phyloP scores from a whole-genome alignment of 768 basidiomycete species.

The Rhodocollybia butyracea region DNA sequence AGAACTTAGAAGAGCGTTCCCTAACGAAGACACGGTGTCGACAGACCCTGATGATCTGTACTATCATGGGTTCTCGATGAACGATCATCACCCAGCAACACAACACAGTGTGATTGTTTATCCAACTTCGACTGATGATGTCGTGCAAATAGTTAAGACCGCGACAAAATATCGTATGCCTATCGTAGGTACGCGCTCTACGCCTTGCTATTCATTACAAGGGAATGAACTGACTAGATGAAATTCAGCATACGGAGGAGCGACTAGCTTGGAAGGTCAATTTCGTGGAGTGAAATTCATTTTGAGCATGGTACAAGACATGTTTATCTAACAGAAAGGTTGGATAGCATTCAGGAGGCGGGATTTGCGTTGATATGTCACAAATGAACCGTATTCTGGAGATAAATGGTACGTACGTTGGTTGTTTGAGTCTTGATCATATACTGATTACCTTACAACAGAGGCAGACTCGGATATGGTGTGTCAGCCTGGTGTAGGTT shows the following conservation, averaged over 20 bases:
- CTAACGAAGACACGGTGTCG: slow-evolving; percentile 34
- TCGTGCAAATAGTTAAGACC: slow-evolving; percentile 72
- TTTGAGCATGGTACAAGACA: neutral
- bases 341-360: slow-evolving; percentile 42
- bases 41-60: slow-evolving; percentile 50
- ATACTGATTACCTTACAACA: slow-evolving; percentile 20
- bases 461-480: slow-evolving; percentile 71
- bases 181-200: too few relatives aligned
- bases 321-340: neutral
- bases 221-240: too few relatives aligned
- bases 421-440: neutral
- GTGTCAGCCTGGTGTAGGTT: slow-evolving; percentile 69
- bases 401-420: slow-evolving; percentile 52
- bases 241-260: slow-evolving; percentile 79
- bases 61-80: slow-evolving; percentile 52
- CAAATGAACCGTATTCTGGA: slow-evolving; percentile 76
- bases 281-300: slow-evolving; percentile 50
- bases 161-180: slow-evolving; percentile 77
- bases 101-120: slow-evolving; percentile 62
- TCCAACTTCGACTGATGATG: slow-evolving; percentile 73
- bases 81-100: slow-evolving; percentile 44
- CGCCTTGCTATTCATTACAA: too few relatives aligned
- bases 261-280: slow-evolving; percentile 80
- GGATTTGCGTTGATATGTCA: slow-evolving; percentile 79
- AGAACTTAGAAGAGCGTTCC: slow-evolving; percentile 42